phyloP scores from a whole-genome alignment of 2,329 filamentous ascomycete genomes.

The Nothophoma quercina region DNA sequence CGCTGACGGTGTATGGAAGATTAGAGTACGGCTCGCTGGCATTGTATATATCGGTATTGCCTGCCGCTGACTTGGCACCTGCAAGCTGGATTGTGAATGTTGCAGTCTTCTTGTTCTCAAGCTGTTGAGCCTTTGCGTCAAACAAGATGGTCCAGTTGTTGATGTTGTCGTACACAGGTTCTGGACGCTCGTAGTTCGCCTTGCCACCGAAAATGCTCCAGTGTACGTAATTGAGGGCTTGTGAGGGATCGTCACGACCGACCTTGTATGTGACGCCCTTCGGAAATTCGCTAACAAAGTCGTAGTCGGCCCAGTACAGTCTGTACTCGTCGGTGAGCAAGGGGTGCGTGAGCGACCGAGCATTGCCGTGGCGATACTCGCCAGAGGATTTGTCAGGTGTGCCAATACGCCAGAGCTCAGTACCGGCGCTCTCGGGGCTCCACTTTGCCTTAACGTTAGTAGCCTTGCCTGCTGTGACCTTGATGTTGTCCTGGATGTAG shows the following conservation, averaged over 20 bases:
- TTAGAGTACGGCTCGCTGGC: conserved; percentile 62
- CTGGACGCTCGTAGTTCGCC: conserved; percentile 56
- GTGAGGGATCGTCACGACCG: conserved; percentile 58
- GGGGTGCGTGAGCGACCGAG: conserved; percentile 58
- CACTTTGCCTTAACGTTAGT: conserved; percentile 53
- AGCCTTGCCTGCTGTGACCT: conserved; percentile 52
- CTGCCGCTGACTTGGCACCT: conserved; percentile 66
- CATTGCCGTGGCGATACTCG: conserved; percentile 66
- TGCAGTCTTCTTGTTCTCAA: conserved; percentile 53
- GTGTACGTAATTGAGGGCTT: conserved; percentile 69
- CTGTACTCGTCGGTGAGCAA: conserved; percentile 64
- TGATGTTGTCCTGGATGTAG: conserved; percentile 61
- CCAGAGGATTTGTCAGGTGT: conserved; percentile 67
- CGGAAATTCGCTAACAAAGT: conserved; percentile 67
- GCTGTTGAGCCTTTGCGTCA: conserved; percentile 37
- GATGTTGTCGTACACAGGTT: conserved; percentile 52
- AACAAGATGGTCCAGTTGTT: conserved; percentile 28
- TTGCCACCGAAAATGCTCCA: conserved; percentile 70
- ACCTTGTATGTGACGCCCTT: conserved; percentile 65
- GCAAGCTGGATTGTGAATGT: conserved; percentile 70
- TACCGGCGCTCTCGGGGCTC: conserved; percentile 63
- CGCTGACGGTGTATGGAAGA: conserved; percentile 59
- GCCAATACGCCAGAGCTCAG: conserved; percentile 68
- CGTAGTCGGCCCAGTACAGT: conserved; percentile 67
- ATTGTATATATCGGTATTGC: conserved; percentile 68